These are phyloP conservation scores for Francoa sonchifolia DNA, from an alignment of 441 rosid species.

Conservation along the genomic window DNA sequence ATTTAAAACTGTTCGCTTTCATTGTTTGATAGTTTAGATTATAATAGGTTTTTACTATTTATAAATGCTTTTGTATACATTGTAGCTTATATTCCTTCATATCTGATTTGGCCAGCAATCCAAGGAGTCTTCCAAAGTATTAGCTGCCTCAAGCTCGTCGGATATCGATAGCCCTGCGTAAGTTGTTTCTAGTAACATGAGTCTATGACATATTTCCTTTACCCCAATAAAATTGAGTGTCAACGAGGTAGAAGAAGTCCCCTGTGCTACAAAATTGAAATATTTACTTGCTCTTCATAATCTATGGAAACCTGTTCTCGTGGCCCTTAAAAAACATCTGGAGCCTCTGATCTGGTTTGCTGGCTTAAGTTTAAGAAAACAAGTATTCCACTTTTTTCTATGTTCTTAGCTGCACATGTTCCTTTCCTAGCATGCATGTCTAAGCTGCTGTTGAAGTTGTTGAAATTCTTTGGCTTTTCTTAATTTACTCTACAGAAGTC, in stretches of 20 bases:
- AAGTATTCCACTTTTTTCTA: not conserved
- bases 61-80: too few relatives aligned
- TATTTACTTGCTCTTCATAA: too few relatives aligned
- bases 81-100: not conserved
- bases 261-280: not conserved
- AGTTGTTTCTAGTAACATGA: not conserved
- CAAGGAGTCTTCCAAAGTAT: not conserved
- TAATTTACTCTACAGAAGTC: constrained; percentile 8
- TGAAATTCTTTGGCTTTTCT: not conserved
- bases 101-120: constrained; percentile 1
- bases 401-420: not conserved
- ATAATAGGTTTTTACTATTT: too few relatives aligned
- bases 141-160: not conserved
- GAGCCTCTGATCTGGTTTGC: constrained; percentile 10
- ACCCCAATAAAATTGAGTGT: not conserved
- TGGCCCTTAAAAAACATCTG: constrained; percentile 1
- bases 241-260: not conserved
- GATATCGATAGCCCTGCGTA: not conserved
- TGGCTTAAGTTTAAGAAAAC: constrained; percentile 9
- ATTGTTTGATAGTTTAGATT: too few relatives aligned
- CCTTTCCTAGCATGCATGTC: too few relatives aligned
- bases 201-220: not conserved
- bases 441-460: not conserved
- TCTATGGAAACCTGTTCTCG: not conserved
- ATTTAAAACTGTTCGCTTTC: too few relatives aligned